Evolutionary conservation across 2,329 filamentous ascomycete genomes (phyloP).

Genomic region (Aureobasidium sp.): DNA sequence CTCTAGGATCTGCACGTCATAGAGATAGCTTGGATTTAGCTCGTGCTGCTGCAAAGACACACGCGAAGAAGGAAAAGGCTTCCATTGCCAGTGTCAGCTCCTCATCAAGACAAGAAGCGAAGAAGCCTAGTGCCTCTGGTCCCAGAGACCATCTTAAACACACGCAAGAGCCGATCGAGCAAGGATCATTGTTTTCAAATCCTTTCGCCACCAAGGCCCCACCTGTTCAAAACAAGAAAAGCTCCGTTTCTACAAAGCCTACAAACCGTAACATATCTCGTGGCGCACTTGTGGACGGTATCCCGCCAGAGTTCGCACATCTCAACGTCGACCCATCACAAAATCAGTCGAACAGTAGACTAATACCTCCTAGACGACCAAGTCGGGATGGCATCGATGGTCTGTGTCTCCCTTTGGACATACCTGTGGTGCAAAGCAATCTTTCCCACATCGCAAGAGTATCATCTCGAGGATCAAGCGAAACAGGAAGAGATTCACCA

Average conservation of each 20-base stretch:
- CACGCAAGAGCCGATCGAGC: not conserved
- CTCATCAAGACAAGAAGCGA: not conserved
- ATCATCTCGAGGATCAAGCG: slow-evolving; percentile 40
- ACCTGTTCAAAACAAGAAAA: not conserved
- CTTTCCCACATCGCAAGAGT: slow-evolving; percentile 44
- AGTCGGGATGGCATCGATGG: slow-evolving; percentile 41
- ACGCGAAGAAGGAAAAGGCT: not conserved
- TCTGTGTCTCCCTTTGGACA: slow-evolving; percentile 39
- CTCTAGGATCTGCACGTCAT: slow-evolving; percentile 1
- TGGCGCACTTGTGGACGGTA: not conserved
- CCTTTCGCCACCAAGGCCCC: not conserved
- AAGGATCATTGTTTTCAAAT: not conserved
- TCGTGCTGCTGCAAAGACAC: not conserved
- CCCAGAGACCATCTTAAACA: not conserved
- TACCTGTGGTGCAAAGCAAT: slow-evolving; percentile 51
- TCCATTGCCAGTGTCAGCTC: not conserved
- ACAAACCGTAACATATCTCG: not conserved
- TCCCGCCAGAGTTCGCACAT: slow-evolving; percentile 39
- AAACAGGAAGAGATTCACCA: slow-evolving; percentile 22
- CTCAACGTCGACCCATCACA: slow-evolving; percentile 54
- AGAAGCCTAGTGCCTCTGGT: not conserved
- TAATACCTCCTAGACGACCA: slow-evolving; percentile 38
- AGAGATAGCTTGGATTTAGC: slow-evolving; percentile 11
- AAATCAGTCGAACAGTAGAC: slow-evolving; percentile 35
- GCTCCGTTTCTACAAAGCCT: not conserved